These are phyloP conservation scores for Acanthamoeba polyphaga DNA, from an alignment of 208 protist species.

Conservation along the genomic window DNA sequence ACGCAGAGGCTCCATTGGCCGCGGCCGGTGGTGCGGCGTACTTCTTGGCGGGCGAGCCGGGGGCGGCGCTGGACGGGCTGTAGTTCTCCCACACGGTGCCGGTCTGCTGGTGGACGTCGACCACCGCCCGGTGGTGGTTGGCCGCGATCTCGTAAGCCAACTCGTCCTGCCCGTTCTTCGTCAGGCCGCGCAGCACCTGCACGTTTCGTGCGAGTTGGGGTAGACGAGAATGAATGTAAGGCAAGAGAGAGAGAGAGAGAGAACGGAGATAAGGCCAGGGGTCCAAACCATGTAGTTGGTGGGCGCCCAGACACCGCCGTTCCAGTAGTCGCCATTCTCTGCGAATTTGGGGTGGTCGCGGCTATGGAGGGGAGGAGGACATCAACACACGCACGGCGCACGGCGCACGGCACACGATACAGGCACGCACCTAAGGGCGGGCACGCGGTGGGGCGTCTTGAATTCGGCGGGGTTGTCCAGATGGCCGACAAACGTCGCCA, in stretches of 20 bases:
- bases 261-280: neutral
- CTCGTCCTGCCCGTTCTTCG: constrained; percentile 16
- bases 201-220: neutral
- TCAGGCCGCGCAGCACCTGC: constrained; percentile 46
- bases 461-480: constrained; percentile 54
- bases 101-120: constrained; percentile 26
- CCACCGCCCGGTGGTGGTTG: constrained; percentile 33
- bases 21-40: neutral
- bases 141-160: constrained; percentile 37
- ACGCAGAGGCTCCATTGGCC: neutral
- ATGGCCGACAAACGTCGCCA: neutral
- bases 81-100: constrained; percentile 71
- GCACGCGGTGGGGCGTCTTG: constrained; percentile 51
- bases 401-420: too few relatives aligned
- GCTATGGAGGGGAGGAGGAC: neutral
- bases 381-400: neutral
- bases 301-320: constrained; percentile 55
- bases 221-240: too few relatives aligned
- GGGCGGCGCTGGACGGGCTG: constrained; percentile 49
- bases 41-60: constrained; percentile 37
- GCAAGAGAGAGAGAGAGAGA: neutral
- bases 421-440: neutral
- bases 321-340: constrained; percentile 63
- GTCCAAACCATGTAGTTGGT: constrained; percentile 55
- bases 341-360: constrained; percentile 38